phyloP scores from a whole-genome alignment of 768 basidiomycete species.

The Exidia glandulosa region DNA sequence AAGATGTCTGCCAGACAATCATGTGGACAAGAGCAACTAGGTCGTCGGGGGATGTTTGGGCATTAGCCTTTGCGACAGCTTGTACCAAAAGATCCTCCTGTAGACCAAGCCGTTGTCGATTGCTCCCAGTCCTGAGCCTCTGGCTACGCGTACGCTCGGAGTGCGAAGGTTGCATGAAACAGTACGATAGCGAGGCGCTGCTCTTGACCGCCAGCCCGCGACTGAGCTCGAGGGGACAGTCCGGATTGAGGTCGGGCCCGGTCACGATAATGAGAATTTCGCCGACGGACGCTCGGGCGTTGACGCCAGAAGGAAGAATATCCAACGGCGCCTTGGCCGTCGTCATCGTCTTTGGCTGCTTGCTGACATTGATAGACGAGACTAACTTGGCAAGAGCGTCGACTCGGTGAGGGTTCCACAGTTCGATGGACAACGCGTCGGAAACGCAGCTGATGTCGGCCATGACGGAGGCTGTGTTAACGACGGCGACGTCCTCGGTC shows the following conservation, averaged over 20 bases:
- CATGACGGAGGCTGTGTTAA: conserved; percentile 33
- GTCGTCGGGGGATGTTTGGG: conserved; percentile 13
- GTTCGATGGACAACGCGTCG: conserved; percentile 51
- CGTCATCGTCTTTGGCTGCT: neutral
- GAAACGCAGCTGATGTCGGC: conserved; percentile 37
- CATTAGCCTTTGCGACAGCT: conserved; percentile 30
- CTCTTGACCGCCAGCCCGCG: conserved; percentile 56
- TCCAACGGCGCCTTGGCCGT: conserved; percentile 18
- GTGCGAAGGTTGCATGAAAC: conserved; percentile 28
- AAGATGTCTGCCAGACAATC: conserved; percentile 33
- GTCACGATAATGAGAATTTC: conserved; percentile 60
- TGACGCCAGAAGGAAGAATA: conserved; percentile 43
- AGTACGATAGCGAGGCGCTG: conserved; percentile 43
- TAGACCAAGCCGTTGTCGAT: conserved; percentile 44
- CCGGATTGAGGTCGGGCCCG: conserved; percentile 70
- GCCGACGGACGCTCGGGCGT: conserved; percentile 44
- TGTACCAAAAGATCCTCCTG: conserved; percentile 40
- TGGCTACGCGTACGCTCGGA: conserved; percentile 2
- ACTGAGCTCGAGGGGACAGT: conserved; percentile 50
- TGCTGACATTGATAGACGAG: conserved; percentile 19
- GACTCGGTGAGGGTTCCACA: conserved; percentile 55
- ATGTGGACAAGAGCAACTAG: conserved; percentile 33
- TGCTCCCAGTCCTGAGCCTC: conserved; percentile 7
- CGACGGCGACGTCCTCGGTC: conserved; percentile 33
- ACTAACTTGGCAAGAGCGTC: conserved; percentile 42